Evolutionary conservation across 2,329 filamentous ascomycete genomes (phyloP).

Genomic region (Paecilomyces dactylethromorphus): DNA sequence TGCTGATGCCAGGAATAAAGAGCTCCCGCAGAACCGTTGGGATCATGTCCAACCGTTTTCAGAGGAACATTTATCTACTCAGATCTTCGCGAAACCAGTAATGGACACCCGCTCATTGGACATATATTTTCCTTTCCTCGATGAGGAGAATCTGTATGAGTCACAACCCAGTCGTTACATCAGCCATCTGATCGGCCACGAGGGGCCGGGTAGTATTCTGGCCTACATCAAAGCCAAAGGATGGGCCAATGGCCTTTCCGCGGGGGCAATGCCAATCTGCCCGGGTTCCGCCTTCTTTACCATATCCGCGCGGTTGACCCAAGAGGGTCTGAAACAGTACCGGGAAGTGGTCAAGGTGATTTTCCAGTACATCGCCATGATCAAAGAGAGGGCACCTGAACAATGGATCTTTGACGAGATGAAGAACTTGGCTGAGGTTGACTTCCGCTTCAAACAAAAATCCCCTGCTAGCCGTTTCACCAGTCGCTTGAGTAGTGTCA

Average conservation of each 20-base stretch:
- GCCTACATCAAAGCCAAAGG: conserved; percentile 84
- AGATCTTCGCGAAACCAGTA: conserved; percentile 84
- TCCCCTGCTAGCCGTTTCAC: conserved; percentile 83
- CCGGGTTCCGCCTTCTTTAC: conserved; percentile 77
- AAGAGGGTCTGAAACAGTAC: conserved; percentile 77
- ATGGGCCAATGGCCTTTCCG: conserved; percentile 77
- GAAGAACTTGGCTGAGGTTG: conserved; percentile 81
- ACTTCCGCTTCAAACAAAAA: conserved; percentile 94
- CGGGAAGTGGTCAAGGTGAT: conserved; percentile 74
- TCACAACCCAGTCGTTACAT: conserved; percentile 80
- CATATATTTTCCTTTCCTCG: conserved; percentile 75
- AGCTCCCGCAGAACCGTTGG: conserved; percentile 63
- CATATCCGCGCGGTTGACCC: conserved; percentile 71
- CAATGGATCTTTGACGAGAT: conserved; percentile 94
- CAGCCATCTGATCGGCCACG: conserved; percentile 83
- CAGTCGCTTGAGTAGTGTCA: conserved; percentile 73
- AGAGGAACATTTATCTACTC: conserved; percentile 56
- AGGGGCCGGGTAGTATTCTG: conserved; percentile 87
- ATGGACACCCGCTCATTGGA: conserved; percentile 78
- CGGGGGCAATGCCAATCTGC: conserved; percentile 68
- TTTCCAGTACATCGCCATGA: conserved; percentile 86
- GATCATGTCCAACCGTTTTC: conserved; percentile 56
- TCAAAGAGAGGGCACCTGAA: conserved; percentile 72
- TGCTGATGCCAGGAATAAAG: conserved; percentile 72
- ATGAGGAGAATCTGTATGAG: conserved; percentile 73